phyloP scores from a whole-genome alignment of 1,284 basidiomycete species.

The Heliocybe sulcata region DNA sequence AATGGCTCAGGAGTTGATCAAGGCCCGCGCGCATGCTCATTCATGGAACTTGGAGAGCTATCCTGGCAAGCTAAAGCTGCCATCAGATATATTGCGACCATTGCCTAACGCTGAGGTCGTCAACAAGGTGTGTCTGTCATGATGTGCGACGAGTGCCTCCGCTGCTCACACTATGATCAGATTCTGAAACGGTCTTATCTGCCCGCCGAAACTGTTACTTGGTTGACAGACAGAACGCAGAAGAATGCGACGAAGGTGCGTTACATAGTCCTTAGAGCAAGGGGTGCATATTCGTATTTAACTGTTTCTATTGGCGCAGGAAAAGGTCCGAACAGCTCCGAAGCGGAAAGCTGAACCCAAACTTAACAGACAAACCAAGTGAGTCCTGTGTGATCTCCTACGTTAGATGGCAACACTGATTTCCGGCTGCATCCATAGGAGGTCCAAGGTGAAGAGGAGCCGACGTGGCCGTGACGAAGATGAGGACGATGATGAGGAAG shows the following conservation, averaged over 20 bases:
- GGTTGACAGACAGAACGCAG: constrained; percentile 37
- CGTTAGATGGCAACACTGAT: neutral
- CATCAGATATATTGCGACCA: constrained; percentile 74
- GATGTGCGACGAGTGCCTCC: neutral
- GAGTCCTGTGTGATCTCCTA: neutral
- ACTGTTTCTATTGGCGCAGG: too few species aligned
- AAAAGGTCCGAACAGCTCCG: neutral
- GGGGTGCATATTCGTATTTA: too few species aligned
- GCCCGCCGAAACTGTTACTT: constrained; percentile 46
- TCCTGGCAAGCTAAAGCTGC: constrained; percentile 77
- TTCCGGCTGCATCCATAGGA: neutral
- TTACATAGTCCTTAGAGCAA: neutral
- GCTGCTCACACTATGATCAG: constrained; percentile 24
- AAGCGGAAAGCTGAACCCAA: constrained; percentile 1
- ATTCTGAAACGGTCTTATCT: constrained; percentile 61
- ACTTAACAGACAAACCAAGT: neutral
- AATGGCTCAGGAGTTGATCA: constrained; percentile 84
- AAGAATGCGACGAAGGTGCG: neutral
- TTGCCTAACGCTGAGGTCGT: constrained; percentile 56
- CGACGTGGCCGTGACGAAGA: neutral
- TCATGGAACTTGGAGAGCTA: constrained; percentile 78
- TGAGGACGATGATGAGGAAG: neutral
- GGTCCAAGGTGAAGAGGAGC: neutral
- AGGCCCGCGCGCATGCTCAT: constrained; percentile 53
- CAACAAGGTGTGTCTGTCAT: constrained; percentile 39